A percentile compares a stretch with the other conserved stretches of the same genome.
Conservation (phyloP, 768 basidiomycete genomes). For the Cubamyces lactineus region DNA sequence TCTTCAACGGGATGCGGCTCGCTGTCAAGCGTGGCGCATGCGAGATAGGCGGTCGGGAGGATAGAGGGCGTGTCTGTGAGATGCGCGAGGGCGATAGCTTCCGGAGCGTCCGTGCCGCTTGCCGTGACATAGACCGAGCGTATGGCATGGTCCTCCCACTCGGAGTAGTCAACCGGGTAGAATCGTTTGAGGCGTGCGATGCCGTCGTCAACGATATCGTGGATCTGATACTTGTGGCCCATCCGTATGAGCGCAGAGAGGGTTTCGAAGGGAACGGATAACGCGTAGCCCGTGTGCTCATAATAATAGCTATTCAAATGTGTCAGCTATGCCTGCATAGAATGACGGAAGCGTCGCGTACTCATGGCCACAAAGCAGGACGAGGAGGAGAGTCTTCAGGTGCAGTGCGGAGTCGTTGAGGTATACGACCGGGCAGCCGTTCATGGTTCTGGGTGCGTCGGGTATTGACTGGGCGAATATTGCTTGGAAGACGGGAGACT, state of each 20-base stretch:
- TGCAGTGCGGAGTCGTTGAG: slow-evolving; percentile 7
- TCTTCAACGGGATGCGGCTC: background rate
- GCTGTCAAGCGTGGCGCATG: background rate
- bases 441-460: background rate
- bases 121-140: background rate
- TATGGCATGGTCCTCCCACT: background rate
- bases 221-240: slow-evolving; percentile 16
- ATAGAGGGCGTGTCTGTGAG: slow-evolving; percentile 12
- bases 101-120: background rate
- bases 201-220: background rate
- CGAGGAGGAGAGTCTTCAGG: slow-evolving; percentile 1
- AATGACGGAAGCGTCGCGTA: background rate
- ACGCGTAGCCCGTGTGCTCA: background rate
- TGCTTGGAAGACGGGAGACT: slow-evolving; percentile 20
- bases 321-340: too few relatives aligned
- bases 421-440: slow-evolving; percentile 15
- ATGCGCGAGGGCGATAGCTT: slow-evolving; percentile 8
- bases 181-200: slow-evolving; percentile 4
- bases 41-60: slow-evolving; percentile 12
- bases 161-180: background rate
- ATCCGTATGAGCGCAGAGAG: slow-evolving; percentile 7
- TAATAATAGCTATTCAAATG: background rate
- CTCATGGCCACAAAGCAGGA: slow-evolving; percentile 7
- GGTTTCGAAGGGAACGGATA: background rate
- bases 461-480: slow-evolving; percentile 17